Evolutionary conservation across 495 filamentous ascomycete genomes (phyloP), one percentile per base, ranked within the genome.

Genomic region (Trypethelium eluteriae): DNA sequence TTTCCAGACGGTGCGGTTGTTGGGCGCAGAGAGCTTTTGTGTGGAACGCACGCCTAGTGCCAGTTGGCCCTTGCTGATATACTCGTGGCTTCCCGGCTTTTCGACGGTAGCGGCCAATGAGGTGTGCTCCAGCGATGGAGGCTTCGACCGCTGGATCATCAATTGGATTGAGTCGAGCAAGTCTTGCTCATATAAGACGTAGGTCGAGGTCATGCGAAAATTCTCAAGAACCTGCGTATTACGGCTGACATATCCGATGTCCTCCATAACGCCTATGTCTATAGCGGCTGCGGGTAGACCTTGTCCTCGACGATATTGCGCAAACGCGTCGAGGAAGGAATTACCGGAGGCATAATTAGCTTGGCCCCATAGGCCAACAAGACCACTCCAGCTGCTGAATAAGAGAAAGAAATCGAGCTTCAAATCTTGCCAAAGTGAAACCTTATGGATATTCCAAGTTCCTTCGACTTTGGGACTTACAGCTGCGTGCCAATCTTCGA

Each of bases 291-390:
- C 64, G 11, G 65, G 36, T 3, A 67, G 59, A 62, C 66, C 66
- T 5, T 6, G 68, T 2, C 14, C 25, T 36, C 65, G 68, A 38
- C 68, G 65, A 59, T 63, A 64, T 25, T 64, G 67, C 9, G 38
- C 38, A n/a, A 70, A 56, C 12, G 68, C 56, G 59, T 70, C 65
- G 32, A 53, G 57, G 62, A 38, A 70, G 2, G 65, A 50, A 49
- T 70, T 70, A 32, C 49, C 39, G 4, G 65, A 66, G 65, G 65
- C 44, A 59, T 70, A 70, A 47, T 63, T 64, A 35, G 68, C 65
- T 46, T 70, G 68, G 6, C 38, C 64, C 16, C 5, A 1, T 35
- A 64, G 44, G 46, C 68, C 68, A 39, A 68, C 44, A 14, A 70
- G 25, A 38, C 59, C 66, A 9, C 47, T 44, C 39, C 39, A 53